These are phyloP conservation scores for Venturia carpophila DNA, from an alignment of 2,329 filamentous ascomycete species.

Conservation along the genomic window DNA sequence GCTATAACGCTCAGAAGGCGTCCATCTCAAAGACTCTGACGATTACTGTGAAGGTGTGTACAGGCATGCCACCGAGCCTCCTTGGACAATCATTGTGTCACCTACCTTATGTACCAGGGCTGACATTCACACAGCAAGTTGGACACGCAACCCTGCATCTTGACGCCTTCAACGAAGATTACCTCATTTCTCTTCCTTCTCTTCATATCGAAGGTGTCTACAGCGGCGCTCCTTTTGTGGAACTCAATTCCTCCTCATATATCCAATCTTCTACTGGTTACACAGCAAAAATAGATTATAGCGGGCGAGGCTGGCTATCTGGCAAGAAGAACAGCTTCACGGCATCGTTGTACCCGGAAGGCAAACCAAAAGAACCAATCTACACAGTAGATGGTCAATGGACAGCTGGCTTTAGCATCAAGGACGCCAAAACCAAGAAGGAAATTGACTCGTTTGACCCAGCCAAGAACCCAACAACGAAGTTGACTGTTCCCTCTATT, in stretches of 20 bases:
- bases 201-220: constrained; percentile 93
- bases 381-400: constrained; percentile 88
- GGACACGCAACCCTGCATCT: constrained; percentile 80
- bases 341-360: constrained; percentile 62
- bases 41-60: constrained; percentile 68
- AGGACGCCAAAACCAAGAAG: constrained; percentile 50
- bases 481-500: constrained; percentile 62
- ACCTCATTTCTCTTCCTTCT: constrained; percentile 83
- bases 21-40: constrained; percentile 73
- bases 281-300: constrained; percentile 85
- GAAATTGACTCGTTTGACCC: constrained; percentile 41
- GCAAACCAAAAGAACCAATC: constrained; percentile 61
- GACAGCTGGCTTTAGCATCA: constrained; percentile 75
- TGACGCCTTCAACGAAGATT: constrained; percentile 59
- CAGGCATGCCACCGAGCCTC: not conserved
- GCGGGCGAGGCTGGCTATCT: constrained; percentile 85
- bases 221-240: constrained; percentile 77
- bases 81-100: no score
- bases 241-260: constrained; percentile 76
- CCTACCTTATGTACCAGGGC: not conserved
- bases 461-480: constrained; percentile 47
- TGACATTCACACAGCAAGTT: constrained; percentile 50
- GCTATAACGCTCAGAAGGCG: constrained; percentile 94
- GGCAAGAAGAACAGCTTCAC: constrained; percentile 92
- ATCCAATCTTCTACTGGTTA: constrained; percentile 83